Percentiles rank a stretch among this genome's conserved stretches.
Evolutionary conservation across 2,329 filamentous ascomycete species (phyloP).

Genomic region (Chaetomium globosum): DNA sequence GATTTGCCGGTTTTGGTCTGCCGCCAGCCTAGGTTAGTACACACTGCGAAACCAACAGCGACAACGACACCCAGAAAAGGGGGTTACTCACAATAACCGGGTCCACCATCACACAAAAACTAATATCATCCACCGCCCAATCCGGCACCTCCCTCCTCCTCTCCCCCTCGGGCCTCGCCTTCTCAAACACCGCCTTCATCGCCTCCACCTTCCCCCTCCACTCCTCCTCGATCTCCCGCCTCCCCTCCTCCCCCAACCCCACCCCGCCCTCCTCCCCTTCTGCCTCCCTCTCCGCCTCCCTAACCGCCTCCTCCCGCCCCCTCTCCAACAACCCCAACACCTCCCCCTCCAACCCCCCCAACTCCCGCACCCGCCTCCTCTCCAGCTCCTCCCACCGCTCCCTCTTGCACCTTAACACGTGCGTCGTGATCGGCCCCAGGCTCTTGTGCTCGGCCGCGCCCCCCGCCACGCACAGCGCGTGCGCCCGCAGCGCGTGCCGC

Average conservation of each 20-base stretch:
- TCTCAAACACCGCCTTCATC: constrained; percentile 56
- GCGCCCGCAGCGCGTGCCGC: constrained; percentile 69
- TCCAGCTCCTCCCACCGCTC: constrained; percentile 81
- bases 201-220: constrained; percentile 50
- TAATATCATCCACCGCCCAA: constrained; percentile 76
- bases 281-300: constrained; percentile 34
- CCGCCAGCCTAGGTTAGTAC: not conserved
- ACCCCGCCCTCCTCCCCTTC: constrained; percentile 34
- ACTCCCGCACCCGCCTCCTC: constrained; percentile 58
- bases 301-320: constrained; percentile 50
- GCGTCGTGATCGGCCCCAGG: constrained; percentile 68
- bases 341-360: constrained; percentile 62
- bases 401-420: constrained; percentile 81
- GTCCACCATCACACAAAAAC: constrained; percentile 73
- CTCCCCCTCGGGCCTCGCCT: constrained; percentile 49
- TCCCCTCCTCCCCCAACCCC: constrained; percentile 46
- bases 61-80: not conserved
- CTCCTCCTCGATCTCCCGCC: constrained; percentile 52
- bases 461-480: constrained; percentile 62
- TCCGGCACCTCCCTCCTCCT: constrained; percentile 67
- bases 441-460: constrained; percentile 63
- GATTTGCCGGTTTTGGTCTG: constrained; percentile 83
- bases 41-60: not conserved
- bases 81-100: constrained; percentile 58
- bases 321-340: constrained; percentile 55